Base-by-base conservation (phyloP, 2,329 filamentous ascomycete genomes). In the Colletotrichum sp. region DNA sequence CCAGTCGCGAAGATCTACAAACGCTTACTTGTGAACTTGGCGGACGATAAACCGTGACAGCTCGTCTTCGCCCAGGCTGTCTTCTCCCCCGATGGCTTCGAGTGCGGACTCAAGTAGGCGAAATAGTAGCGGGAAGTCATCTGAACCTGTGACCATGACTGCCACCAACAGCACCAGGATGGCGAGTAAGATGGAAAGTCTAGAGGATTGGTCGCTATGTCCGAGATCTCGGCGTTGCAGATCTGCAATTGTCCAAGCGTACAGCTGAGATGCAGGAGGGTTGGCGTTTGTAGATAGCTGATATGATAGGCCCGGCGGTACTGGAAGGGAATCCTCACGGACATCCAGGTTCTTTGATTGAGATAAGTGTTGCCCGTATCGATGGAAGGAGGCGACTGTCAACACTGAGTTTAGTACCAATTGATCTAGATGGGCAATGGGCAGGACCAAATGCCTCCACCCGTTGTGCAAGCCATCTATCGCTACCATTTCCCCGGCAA, bases 61-160 rank as follows among this genome's bases (percentile, higher is more conserved):
- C 0, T 78, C 80, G 0, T 78, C 80, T 0, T 77, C 66, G 0
- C 81, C 79, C 0, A 82, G 64, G 0, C 76, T 78, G 0, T 78
- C 38, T 3, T 76, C 77, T 0, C 80, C 81, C 0, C 81, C 81
- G 2, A 82, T 80, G 1, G 77, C 80, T 18, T 79, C 64, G 9
- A 82, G 30, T 1, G 80, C 81, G 4, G 80, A 81, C 24, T 82
- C 79, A 0, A 82, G 67, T 78, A 82, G 79, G 0, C 80, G 72
- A 4, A 80, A 73, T 1, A 82, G 68, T 0, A 78, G 74, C 0
- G 81, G 80, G 48, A 82, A 83, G 32, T 83, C 81, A 0, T 78
- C 79, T 0, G 74, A 78, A 0, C 81, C 82, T 0, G 79, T 81
- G 0, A 83, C 80, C 36, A 83, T 78, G 0, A 75, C 78, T 0